phyloP scores from a whole-genome alignment of 148 eudicot genomes.

The Arbutus unedo region DNA sequence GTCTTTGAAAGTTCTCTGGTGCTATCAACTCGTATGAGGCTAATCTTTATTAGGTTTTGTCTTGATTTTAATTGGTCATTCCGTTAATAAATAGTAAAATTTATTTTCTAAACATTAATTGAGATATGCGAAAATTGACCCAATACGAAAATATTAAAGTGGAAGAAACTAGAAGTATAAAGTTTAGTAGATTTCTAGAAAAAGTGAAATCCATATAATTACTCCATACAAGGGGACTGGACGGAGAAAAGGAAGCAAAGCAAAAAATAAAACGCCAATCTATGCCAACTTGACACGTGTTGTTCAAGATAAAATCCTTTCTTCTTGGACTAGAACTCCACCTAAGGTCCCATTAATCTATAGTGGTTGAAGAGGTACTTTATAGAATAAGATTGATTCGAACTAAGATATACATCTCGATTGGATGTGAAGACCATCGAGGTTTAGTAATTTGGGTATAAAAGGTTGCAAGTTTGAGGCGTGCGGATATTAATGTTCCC shows the following conservation, averaged over 20 bases:
- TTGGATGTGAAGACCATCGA: neutral
- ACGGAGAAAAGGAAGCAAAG: slow-evolving; percentile 13
- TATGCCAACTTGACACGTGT: slow-evolving; percentile 11
- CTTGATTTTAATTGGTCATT: too few species aligned
- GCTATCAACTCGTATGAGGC: too few species aligned
- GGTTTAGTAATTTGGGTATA: too few species aligned
- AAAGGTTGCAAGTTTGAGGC: too few species aligned
- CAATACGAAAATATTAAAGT: neutral
- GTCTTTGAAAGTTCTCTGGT: too few species aligned
- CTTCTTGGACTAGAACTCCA: slow-evolving; percentile 37
- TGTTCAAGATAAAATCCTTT: slow-evolving; percentile 27
- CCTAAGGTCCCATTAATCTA: slow-evolving; percentile 16
- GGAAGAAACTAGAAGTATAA: neutral
- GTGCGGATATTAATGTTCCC: too few species aligned
- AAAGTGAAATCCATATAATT: slow-evolving; percentile 10
- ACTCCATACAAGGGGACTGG: slow-evolving; percentile 35
- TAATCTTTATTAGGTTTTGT: too few species aligned
- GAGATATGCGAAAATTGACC: too few species aligned
- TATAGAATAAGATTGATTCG: neutral
- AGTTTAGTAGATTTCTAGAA: slow-evolving; percentile 18
- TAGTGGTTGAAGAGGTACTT: neutral
- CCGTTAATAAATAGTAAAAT: too few species aligned
- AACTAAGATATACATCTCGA: neutral
- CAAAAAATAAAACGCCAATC: neutral
- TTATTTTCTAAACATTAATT: too few species aligned